Conservation (phyloP, 805 yeast species). For the Kazachstania kunashirensis region DNA sequence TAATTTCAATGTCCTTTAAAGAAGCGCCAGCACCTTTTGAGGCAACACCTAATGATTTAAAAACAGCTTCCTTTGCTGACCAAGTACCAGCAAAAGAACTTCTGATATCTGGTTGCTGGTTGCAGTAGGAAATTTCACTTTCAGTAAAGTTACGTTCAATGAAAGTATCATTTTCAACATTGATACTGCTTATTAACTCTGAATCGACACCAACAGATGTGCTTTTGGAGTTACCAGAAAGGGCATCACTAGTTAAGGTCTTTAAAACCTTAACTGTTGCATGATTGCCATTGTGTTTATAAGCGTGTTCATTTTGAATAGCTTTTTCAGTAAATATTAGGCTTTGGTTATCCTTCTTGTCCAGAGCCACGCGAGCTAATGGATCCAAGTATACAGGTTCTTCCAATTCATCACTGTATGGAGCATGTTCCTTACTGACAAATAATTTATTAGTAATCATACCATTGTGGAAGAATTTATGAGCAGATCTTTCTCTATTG, state of each 20-base stretch:
- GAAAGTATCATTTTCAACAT: slow-evolving; percentile 83
- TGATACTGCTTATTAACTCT: slow-evolving; percentile 73
- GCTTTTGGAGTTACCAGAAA: slow-evolving; percentile 29
- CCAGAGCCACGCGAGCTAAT: slow-evolving; percentile 46
- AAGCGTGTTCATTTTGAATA: slow-evolving; percentile 38
- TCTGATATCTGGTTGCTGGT: slow-evolving; percentile 60
- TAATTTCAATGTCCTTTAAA: slow-evolving; percentile 81
- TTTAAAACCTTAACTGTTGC: slow-evolving; percentile 58
- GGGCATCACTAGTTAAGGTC: slow-evolving; percentile 39
- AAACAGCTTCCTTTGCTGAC: slow-evolving; percentile 99
- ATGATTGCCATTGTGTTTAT: slow-evolving; percentile 33
- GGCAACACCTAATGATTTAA: slow-evolving; percentile 84
- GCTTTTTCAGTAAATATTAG: slow-evolving; percentile 41
- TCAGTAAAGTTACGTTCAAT: slow-evolving; percentile 85
- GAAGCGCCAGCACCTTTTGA: slow-evolving; percentile 95
- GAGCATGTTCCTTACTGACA: slow-evolving; percentile 87
- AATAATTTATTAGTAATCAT: slow-evolving; percentile 84
- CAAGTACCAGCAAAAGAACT: slow-evolving; percentile 96
- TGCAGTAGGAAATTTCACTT: slow-evolving; percentile 71
- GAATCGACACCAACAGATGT: slow-evolving; percentile 92
- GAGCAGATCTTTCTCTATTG: slow-evolving; percentile 78
- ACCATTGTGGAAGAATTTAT: slow-evolving; percentile 93
- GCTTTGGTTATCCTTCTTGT: slow-evolving; percentile 29
- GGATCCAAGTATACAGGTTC: slow-evolving; percentile 91
- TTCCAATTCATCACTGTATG: slow-evolving; percentile 84